Percentiles rank a stretch among this genome's conserved stretches.
Conservation (phyloP, 257 asterid genomes). For the Lycium barbarum region DNA sequence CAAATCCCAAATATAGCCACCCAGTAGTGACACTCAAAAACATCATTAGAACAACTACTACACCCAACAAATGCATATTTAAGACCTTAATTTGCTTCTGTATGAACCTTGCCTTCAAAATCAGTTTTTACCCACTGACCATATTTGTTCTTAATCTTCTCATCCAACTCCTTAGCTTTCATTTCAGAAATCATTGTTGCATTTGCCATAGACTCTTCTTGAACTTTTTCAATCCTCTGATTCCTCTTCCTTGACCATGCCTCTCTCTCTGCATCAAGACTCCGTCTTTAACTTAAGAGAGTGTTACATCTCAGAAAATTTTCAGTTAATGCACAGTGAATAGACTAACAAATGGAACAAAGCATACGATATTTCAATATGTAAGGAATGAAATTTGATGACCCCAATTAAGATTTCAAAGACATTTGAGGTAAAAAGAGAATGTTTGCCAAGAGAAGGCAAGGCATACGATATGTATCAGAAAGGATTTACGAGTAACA, state of each 20-base stretch:
- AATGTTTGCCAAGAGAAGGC: too few species aligned
- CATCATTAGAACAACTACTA: constrained; percentile 9
- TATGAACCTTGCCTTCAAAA: constrained; percentile 33
- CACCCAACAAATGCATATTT: not conserved
- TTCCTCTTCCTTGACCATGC: constrained; percentile 57
- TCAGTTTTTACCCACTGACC: constrained; percentile 56
- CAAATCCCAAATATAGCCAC: constrained; percentile 33
- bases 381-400: too few species aligned
- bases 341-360: too few species aligned
- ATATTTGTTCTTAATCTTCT: constrained; percentile 65
- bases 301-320: too few species aligned
- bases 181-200: constrained; percentile 46
- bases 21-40: constrained; percentile 43
- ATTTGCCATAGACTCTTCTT: constrained; percentile 58
- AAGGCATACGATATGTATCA: too few species aligned
- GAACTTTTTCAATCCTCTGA: constrained; percentile 52
- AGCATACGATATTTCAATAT: too few species aligned
- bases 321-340: too few species aligned
- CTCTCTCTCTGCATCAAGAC: constrained; percentile 60
- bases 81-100: not conserved
- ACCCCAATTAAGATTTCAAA: too few species aligned
- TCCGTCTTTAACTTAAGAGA: too few species aligned
- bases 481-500: too few species aligned
- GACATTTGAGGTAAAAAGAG: too few species aligned
- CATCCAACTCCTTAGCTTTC: constrained; percentile 59